phyloP scores from a whole-genome alignment of 352 stramenopile species.

The Phytopythium boreale region DNA sequence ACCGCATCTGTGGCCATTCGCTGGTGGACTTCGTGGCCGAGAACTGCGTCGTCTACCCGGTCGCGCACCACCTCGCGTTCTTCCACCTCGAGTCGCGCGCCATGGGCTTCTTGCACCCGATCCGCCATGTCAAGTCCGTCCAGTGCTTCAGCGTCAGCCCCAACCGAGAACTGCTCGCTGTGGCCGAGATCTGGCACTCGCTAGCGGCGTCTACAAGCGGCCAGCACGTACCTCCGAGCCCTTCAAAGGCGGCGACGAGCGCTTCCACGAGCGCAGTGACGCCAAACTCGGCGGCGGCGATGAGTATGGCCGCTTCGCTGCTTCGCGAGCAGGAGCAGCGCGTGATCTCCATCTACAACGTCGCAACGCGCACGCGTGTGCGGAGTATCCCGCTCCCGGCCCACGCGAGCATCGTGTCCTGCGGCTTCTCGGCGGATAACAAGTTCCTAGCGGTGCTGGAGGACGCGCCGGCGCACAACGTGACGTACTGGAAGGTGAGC shows the following conservation, averaged over 20 bases:
- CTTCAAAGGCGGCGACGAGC: background rate
- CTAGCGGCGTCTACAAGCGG: background rate
- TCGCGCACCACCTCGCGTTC: constrained; percentile 57
- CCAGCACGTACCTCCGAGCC: background rate
- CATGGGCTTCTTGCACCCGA: constrained; percentile 78
- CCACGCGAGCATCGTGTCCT: constrained; percentile 62
- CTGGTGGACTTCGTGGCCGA: constrained; percentile 62
- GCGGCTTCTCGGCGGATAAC: constrained; percentile 66
- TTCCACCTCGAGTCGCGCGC: constrained; percentile 51
- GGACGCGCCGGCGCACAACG: constrained; percentile 60
- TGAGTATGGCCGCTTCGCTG: constrained; percentile 8
- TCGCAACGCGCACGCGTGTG: constrained; percentile 33
- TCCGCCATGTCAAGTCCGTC: constrained; percentile 41
- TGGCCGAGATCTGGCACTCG: constrained; percentile 54
- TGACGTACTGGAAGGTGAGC: constrained; percentile 82
- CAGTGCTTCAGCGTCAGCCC: constrained; percentile 68
- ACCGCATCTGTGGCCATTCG: constrained; percentile 33
- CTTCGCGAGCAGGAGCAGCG: constrained; percentile 40
- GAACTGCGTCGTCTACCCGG: constrained; percentile 55
- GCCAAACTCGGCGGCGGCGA: constrained; percentile 1
- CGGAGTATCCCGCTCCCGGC: constrained; percentile 43
- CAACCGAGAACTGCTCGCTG: constrained; percentile 64
- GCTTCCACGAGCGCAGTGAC: background rate
- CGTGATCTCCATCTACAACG: constrained; percentile 65
- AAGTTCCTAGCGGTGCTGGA: constrained; percentile 76